Evolutionary conservation across 1,284 basidiomycete species (phyloP).

Genomic region (Fistulinella cinereoalba): DNA sequence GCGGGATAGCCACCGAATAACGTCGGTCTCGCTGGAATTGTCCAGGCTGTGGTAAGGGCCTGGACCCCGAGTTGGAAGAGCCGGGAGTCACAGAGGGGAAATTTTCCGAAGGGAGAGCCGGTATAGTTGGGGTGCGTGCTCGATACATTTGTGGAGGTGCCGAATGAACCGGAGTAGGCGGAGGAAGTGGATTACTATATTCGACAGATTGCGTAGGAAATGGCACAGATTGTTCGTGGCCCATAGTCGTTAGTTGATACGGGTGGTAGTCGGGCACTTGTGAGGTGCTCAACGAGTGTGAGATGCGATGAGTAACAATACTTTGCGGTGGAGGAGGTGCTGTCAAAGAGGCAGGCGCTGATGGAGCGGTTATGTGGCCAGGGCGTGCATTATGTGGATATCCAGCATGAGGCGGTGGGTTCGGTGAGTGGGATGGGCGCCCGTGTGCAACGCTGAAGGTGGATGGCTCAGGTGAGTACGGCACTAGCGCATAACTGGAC

Average conservation of each 20-base stretch:
- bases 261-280: conserved; percentile 26
- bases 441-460: conserved; percentile 42
- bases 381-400: conserved; percentile 38
- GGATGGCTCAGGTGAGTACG: conserved; percentile 48
- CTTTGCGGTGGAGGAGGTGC: conserved; percentile 17
- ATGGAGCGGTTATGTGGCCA: conserved; percentile 10
- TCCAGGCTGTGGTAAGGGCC: conserved; percentile 53
- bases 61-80: conserved; percentile 40
- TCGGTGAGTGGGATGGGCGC: conserved; percentile 33
- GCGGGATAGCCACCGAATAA: conserved; percentile 37
- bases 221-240: conserved; percentile 22
- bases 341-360: conserved; percentile 9
- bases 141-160: conserved; percentile 30
- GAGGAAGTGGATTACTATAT: conserved; percentile 18
- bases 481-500: conserved; percentile 25
- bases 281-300: conserved; percentile 26
- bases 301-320: conserved; percentile 17
- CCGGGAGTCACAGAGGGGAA: conserved; percentile 34
- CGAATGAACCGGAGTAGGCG: conserved; percentile 25
- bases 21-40: conserved; percentile 34
- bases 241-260: conserved; percentile 21
- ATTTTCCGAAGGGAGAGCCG: conserved; percentile 33
- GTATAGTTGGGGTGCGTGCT: conserved; percentile 29
- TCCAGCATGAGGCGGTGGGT: conserved; percentile 13
- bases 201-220: conserved; percentile 29